A percentile compares a stretch with the other conserved stretches of the same genome.
These are phyloP conservation scores for Stachybotrys echinatus DNA, from an alignment of 2,329 filamentous ascomycete genomes.

Conservation along the genomic window DNA sequence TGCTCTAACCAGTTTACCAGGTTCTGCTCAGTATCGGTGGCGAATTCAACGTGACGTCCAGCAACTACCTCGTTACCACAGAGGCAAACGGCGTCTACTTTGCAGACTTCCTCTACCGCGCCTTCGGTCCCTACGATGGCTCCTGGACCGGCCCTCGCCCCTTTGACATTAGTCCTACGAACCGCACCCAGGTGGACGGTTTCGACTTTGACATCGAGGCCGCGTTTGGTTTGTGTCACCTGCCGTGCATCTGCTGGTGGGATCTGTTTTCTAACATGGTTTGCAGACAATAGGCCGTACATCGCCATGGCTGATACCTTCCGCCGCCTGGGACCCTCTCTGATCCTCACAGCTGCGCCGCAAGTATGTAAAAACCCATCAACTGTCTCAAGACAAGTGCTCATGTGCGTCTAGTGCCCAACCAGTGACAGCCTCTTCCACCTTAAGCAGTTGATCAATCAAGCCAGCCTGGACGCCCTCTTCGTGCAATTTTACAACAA, in stretches of 20 bases:
- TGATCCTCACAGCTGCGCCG: slow-evolving; percentile 30
- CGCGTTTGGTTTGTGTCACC: slow-evolving; percentile 12
- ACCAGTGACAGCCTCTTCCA: slow-evolving; percentile 13
- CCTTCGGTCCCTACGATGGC: slow-evolving; percentile 17
- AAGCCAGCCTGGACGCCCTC: slow-evolving; percentile 26
- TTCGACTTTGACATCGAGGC: slow-evolving; percentile 26
- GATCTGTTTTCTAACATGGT: background rate
- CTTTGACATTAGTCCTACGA: slow-evolving; percentile 16
- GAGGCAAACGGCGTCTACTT: slow-evolving; percentile 17
- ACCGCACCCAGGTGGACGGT: slow-evolving; percentile 20
- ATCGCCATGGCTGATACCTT: slow-evolving; percentile 19
- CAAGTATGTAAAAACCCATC: background rate
- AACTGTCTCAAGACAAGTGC: background rate
- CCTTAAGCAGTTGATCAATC: slow-evolving; percentile 23
- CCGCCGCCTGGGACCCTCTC: slow-evolving; percentile 14
- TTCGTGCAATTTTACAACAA: slow-evolving; percentile 38
- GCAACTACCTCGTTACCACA: slow-evolving; percentile 9
- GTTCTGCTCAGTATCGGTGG: slow-evolving; percentile 23
- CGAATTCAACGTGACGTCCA: background rate
- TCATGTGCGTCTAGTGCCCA: slow-evolving; percentile 23
- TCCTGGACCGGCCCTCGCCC: slow-evolving; percentile 18
- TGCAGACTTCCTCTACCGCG: slow-evolving; percentile 18
- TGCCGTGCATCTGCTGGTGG: background rate
- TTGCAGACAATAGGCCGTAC: slow-evolving; percentile 17
- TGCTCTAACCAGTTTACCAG: background rate